Conservation (phyloP, 2,329 filamentous ascomycete genomes). For the Lecanicillium sp. region DNA sequence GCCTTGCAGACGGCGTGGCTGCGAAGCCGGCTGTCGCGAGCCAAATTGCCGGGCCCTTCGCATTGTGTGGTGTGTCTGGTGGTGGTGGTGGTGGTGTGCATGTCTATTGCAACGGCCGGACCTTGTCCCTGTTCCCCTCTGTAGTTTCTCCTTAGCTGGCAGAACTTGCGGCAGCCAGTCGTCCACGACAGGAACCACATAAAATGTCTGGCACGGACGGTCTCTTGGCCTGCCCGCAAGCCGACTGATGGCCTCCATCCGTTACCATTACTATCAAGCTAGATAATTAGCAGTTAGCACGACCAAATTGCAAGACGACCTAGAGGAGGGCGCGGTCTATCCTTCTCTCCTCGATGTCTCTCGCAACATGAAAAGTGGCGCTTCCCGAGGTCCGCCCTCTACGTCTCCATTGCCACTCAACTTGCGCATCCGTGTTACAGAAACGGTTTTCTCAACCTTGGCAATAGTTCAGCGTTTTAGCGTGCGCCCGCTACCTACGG, state of each 20-base stretch:
- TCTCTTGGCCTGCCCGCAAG: not conserved
- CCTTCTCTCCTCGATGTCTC: not conserved
- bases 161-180: not conserved
- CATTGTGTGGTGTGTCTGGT: too few species aligned
- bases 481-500: not conserved
- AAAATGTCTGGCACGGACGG: conserved; percentile 4
- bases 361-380: not conserved
- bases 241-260: not conserved
- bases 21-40: not conserved
- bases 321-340: too few species aligned
- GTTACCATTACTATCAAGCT: too few species aligned
- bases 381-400: not conserved
- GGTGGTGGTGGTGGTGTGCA: too few species aligned
- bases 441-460: not conserved
- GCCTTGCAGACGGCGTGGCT: not conserved
- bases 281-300: too few species aligned
- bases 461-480: not conserved
- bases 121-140: not conserved
- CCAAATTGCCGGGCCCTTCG: not conserved
- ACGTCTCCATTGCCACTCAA: not conserved
- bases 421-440: not conserved
- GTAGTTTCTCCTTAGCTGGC: not conserved
- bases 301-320: too few species aligned
- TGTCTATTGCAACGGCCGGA: too few species aligned
- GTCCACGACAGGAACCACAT: not conserved